Evolutionary conservation across 306 rosid species (phyloP), one percentile per base, ranked within the genome.

Genomic region (Acacia acuminata): DNA sequence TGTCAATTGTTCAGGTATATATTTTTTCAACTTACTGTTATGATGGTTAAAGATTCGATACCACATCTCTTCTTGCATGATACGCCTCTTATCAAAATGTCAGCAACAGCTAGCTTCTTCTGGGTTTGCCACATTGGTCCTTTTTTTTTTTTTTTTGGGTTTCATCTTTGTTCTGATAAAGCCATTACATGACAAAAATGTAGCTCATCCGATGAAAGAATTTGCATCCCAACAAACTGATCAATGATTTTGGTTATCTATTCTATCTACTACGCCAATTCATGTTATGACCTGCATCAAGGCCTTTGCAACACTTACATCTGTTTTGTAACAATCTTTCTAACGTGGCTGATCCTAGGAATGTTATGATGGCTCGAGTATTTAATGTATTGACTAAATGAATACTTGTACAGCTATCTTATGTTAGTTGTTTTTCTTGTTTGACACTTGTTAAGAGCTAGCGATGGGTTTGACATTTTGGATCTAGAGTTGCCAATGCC

Each of bases 1-100:
- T 93, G 72, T 94, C 98, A 25, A 96, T 94, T 72, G 93, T 93
- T 73, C 96, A 96, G 97, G 99, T 94, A 87, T 64, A 45, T 8
- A 7, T 64, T 79, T 11, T 80, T 55, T 55, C 4, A 78, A 36
- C 19, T 77, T 34, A 48, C 15, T 48, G 55, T 3, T 20, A 53
- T 16, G 24, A 7, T 20, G 61, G 61, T 20, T 20, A 8, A 53
- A 53, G 10, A 53, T 20, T 53, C 25, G 2, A 6, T 6, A 53
- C 61, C 25, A 17, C 10, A 53, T 19, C 11, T 20, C 10, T 13
- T 45, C 16, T 53, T 7, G 10, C 10, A 7, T 17, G 10, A 6
- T 19, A 53, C 61, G 8, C 61, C 24, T 51, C 2, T 51, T 22
- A 51, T 51, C 16, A 42, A 45, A 6, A 50, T 36, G 42, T 79